Evolutionary conservation across 495 filamentous ascomycete species (phyloP), one percentile per base, ranked within the genome.

Genomic region (Penicillium antarcticum): DNA sequence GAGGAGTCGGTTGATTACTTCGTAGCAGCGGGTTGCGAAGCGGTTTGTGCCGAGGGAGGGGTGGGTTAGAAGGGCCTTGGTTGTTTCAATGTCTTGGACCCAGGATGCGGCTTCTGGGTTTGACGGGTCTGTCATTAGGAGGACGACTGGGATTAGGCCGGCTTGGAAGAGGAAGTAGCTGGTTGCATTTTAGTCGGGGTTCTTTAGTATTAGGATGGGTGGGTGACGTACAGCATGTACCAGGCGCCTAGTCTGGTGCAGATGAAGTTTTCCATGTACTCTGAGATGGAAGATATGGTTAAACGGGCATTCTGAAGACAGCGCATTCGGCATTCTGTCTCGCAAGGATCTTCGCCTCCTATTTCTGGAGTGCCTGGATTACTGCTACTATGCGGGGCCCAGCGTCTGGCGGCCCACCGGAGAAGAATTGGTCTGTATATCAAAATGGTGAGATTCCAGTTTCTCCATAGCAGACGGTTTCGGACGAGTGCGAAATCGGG

Each of bases 91-190:
- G 39, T 78, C 75, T 38, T 73, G 68, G 14, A 74, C 60, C 76
- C 76, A 79, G 32, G 55, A 53, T 6, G 65, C 56, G 9, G 75
- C 73, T 17, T 73, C 70, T 12, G 72, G 62, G 36, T 68, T 73
- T 12, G 66, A 66, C 0, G 77, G 71, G 35, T 76, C 72, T 10
- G 70, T 79, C 66, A 75, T 75, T 17, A 80, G 63, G 39, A 76
- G 71, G 38, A 80, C 72, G 35, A 75, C 66, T 1, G 77, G 77
- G 29, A 80, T 79, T 0, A 80, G 51, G 11, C 65, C 74, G 14
- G 77, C 76, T 63, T 80, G 77, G 63, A 80, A 80, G 16, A 80
- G 71, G 56, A 80, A 80, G 52, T 80, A 78, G 7, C 71, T 74
- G 43, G 39, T 23, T 14, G 16, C 13, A 11, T 29, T 42, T 58